Base-by-base conservation (phyloP, 345 rosid species). In the Salix exigua region DNA sequence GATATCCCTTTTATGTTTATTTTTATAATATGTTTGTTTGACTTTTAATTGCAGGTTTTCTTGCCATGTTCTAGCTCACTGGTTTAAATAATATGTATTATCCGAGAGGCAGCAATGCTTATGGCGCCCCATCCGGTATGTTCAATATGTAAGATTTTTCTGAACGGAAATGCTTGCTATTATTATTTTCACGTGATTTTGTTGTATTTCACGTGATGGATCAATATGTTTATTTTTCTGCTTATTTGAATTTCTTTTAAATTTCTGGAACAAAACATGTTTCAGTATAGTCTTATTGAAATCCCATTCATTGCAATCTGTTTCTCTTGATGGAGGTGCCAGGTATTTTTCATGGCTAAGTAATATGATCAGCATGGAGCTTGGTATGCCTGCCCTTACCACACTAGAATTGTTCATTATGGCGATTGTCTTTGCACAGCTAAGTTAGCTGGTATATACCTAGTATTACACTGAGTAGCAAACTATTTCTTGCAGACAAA, bases 401-500 rank as follows among this genome's bases (percentile, higher is more conserved):
- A 53, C 38, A 18, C 37, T 58, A 55, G 72, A 58, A 74, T 40
- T 75, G 70, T 81, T 60, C 70, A 33, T 48, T 64, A 26, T 64
- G 80, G 82, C 74, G 73, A 40, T 81, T 63, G 78, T 79, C 72
- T 85, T 50, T 77, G 72, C 81, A 76, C 68, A 80, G 68, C 75
- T 69, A 61, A 80, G 74, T 73, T 85, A 75, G 84, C 67, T 79
- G 77, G 83, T 83, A 74, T 76, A 74, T 75, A 80, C 72, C 79
- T 79, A 81, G 71, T 76, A 74, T 78, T 80, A 68, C 89, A 87
- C 98, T 96, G 82, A 93, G 98, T 85, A 80, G 89, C 90, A 87
- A 82, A 84, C 73, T 86, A 82, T 93, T 92, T 96, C 91, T 96
- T 97, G 97, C 97, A 91, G 97, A 91, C 95, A 88, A 87, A 73